Evolutionary conservation across 129 eudicot species (phyloP).

Genomic region (Glebionis coronaria): DNA sequence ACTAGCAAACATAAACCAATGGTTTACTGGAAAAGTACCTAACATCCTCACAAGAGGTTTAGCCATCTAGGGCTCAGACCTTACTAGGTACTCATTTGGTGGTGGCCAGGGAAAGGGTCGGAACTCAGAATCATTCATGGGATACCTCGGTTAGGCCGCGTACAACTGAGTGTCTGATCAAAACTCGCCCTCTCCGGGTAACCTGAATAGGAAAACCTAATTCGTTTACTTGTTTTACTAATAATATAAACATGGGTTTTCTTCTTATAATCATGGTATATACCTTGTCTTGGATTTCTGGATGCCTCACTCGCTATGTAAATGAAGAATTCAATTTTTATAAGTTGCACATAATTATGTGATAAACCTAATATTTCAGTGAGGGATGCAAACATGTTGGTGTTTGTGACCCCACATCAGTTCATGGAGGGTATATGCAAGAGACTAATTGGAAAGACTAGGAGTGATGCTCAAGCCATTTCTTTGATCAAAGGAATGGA

Average conservation of each 20-base stretch:
- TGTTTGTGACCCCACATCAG: constrained; percentile 98
- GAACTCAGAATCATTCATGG: too few species aligned
- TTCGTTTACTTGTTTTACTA: neutral
- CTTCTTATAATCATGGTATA: neutral
- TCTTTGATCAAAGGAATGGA: constrained; percentile 99
- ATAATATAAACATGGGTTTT: neutral
- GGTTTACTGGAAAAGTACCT: too few species aligned
- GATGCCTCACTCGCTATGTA: neutral
- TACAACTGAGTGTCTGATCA: too few species aligned
- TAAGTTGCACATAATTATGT: neutral
- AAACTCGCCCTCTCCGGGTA: too few species aligned
- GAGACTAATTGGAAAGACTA: constrained; percentile 69
- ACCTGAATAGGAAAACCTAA: too few species aligned
- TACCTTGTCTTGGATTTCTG: neutral
- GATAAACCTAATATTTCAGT: constrained; percentile 45
- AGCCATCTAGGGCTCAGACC: too few species aligned
- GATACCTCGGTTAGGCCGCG: too few species aligned
- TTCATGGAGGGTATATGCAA: constrained; percentile 89
- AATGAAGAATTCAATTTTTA: constrained; percentile 4
- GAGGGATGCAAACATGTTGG: constrained; percentile 91
- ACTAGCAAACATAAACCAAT: too few species aligned
- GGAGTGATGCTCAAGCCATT: constrained; percentile 76
- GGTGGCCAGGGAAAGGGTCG: too few species aligned
- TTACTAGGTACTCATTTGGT: too few species aligned
- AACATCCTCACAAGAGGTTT: too few species aligned